Percentiles rank a stretch among this genome's conserved stretches.
phyloP scores from a whole-genome alignment of 2,329 filamentous ascomycete genomes.

The Aspergillus persii region DNA sequence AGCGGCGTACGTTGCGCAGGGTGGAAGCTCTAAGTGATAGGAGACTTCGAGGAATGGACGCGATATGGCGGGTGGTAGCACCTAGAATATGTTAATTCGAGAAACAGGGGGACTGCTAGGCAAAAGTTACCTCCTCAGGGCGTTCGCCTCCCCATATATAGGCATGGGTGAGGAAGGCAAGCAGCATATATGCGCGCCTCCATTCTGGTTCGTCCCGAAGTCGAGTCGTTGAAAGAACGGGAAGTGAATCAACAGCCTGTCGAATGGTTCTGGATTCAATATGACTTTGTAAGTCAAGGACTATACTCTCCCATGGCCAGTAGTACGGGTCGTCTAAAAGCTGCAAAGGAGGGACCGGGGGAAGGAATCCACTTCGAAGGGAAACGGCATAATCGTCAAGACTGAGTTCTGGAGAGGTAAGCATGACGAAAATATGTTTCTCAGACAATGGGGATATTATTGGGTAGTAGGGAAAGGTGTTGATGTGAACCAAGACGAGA shows the following conservation, averaged over 20 bases:
- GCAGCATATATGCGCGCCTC: constrained; percentile 74
- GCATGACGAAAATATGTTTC: constrained; percentile 19
- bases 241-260: constrained; percentile 70
- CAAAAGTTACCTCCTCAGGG: constrained; percentile 60
- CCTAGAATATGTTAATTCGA: constrained; percentile 18
- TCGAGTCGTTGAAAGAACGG: constrained; percentile 72
- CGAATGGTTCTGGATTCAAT: constrained; percentile 74
- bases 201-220: constrained; percentile 81
- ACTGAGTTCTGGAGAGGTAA: constrained; percentile 26
- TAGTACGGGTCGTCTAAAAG: constrained; percentile 81
- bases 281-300: constrained; percentile 72
- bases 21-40: constrained; percentile 36
- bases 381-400: constrained; percentile 67
- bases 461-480: not conserved
- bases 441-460: not conserved
- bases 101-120: not conserved
- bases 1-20: constrained; percentile 44
- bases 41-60: constrained; percentile 39
- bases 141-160: constrained; percentile 80
- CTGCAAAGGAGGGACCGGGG: constrained; percentile 69
- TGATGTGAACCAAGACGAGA: not conserved
- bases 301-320: constrained; percentile 81
- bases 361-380: constrained; percentile 72
- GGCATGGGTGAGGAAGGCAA: constrained; percentile 73
- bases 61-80: constrained; percentile 37